Conservation (phyloP, 139 green algal genomes). For the Volvox reticuliferus region DNA sequence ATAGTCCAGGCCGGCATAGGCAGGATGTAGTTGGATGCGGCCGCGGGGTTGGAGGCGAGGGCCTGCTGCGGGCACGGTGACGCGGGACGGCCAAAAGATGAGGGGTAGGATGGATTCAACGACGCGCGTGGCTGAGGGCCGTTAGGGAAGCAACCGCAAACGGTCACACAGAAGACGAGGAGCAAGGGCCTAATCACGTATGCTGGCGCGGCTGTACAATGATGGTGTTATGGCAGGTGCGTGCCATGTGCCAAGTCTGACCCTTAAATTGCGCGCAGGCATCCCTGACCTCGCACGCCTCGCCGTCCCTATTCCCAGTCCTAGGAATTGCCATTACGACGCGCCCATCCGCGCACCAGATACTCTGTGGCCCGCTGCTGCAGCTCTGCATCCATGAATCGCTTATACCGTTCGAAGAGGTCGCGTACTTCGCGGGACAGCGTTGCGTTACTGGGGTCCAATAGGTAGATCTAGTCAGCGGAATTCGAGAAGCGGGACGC, state of each 20-base stretch:
- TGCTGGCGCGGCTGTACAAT: too few species aligned
- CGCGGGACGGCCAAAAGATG: background rate
- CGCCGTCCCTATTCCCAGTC: too few species aligned
- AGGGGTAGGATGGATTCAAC: too few species aligned
- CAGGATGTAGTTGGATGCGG: conserved; percentile 72
- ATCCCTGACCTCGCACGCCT: too few species aligned
- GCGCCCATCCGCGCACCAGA: conserved; percentile 58
- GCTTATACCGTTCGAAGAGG: conserved; percentile 77
- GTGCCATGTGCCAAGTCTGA: too few species aligned
- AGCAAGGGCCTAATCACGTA: too few species aligned
- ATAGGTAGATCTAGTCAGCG: conserved; percentile 55
- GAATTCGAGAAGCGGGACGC: background rate
- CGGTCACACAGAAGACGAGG: too few species aligned
- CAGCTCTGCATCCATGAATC: conserved; percentile 87
- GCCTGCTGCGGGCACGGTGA: conserved; percentile 48
- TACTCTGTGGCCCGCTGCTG: conserved; percentile 97
- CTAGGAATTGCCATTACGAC: too few species aligned
- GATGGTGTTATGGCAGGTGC: too few species aligned
- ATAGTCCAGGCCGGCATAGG: conserved; percentile 87
- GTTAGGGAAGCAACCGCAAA: too few species aligned
- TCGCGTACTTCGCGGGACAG: conserved; percentile 69
- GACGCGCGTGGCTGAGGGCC: too few species aligned
- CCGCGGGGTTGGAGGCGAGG: conserved; percentile 58
- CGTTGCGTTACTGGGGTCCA: conserved; percentile 65
- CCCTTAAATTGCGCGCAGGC: too few species aligned